A percentile compares a stretch with the other conserved stretches of the same genome.
Conservation (phyloP, 306 rosid genomes). For the Gynostemma pentaphyllum region DNA sequence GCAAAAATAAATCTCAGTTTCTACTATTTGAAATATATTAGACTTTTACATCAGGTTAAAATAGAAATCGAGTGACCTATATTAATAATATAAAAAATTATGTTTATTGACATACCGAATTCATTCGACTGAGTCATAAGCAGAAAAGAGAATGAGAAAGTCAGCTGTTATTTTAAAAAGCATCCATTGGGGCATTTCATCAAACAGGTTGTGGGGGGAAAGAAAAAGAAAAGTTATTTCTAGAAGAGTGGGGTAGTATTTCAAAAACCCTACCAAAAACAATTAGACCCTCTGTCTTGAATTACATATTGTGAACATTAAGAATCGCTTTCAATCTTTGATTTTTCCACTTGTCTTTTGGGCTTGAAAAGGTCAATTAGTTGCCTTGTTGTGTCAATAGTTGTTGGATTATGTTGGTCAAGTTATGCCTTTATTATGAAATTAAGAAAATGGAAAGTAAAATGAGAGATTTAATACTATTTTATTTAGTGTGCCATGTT, state of each 20-base stretch:
- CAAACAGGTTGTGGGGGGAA: background rate
- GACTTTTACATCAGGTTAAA: too few species aligned
- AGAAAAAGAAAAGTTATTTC: background rate
- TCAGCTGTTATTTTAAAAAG: background rate
- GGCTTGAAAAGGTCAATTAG: conserved; percentile 3
- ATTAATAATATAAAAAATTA: too few species aligned
- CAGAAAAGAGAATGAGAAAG: background rate
- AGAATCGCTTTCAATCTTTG: background rate
- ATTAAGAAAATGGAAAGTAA: background rate
- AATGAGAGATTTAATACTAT: background rate
- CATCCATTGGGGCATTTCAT: background rate
- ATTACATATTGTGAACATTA: background rate
- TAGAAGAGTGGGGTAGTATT: conserved; percentile 1
- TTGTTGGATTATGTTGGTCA: conserved; percentile 1
- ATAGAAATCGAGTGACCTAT: too few species aligned
- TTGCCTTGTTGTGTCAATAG: conserved; percentile 8
- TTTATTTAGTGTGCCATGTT: background rate
- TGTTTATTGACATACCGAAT: too few species aligned
- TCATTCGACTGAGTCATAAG: background rate
- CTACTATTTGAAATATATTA: too few species aligned
- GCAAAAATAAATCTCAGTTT: too few species aligned
- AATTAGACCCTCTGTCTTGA: conserved; percentile 3
- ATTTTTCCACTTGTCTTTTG: background rate
- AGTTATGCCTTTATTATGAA: background rate
- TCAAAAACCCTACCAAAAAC: conserved; percentile 7